A percentile compares a stretch with the other conserved stretches of the same genome.
Conservation (phyloP, 495 filamentous ascomycete genomes). For the Xylaria longipes region DNA sequence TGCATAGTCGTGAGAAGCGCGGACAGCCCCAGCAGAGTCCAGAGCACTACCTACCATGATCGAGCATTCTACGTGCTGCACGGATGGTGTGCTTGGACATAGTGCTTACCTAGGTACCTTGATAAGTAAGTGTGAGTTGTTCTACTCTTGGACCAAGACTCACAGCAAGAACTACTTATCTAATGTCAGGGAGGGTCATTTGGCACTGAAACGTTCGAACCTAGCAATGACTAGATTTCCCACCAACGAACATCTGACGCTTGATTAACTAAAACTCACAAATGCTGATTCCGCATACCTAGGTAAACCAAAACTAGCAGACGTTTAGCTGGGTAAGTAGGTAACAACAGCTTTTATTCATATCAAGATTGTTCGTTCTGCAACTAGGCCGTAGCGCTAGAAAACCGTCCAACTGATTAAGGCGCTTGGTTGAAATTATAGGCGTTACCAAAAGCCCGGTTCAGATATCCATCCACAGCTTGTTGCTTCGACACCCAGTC, state of each 20-base stretch:
- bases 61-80: background rate
- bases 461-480: slow-evolving; percentile 47
- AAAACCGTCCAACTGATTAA: background rate
- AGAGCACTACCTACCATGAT: no score
- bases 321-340: background rate
- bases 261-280: background rate
- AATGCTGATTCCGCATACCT: background rate
- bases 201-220: no score
- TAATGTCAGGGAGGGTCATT: no score
- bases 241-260: background rate
- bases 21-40: no score
- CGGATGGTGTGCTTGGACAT: background rate
- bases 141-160: no score
- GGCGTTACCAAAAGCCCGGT: slow-evolving; percentile 56
- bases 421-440: slow-evolving; percentile 55
- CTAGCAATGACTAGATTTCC: background rate
- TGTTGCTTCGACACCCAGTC: slow-evolving; percentile 48
- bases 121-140: background rate
- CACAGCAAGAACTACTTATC: no score
- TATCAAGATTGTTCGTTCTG: background rate
- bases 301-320: background rate
- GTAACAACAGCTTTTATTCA: background rate
- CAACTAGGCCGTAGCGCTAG: background rate
- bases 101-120: background rate
- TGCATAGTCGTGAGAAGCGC: background rate